These are phyloP conservation scores for Thalassiosira oceanica DNA, from an alignment of 352 stramenopile genomes.

Conservation along the genomic window DNA sequence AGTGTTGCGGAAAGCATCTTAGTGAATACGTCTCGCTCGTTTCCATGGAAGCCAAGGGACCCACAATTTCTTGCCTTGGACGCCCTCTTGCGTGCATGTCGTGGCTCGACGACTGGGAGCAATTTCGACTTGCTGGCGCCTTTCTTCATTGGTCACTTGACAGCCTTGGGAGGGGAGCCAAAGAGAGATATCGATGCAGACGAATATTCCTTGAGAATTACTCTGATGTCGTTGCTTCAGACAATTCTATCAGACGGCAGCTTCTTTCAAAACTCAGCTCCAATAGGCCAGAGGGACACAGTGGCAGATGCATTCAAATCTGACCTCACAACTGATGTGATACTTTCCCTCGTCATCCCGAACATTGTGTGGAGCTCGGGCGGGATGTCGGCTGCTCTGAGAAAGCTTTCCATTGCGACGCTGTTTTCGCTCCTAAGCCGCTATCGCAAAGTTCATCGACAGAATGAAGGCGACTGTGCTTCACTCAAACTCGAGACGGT, in stretches of 20 bases:
- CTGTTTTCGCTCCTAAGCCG: constrained; percentile 41
- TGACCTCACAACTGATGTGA: constrained; percentile 18
- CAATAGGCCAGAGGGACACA: neutral
- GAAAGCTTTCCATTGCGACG: constrained; percentile 33
- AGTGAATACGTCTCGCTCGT: constrained; percentile 4
- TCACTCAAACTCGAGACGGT: constrained; percentile 20
- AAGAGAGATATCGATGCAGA: constrained; percentile 15
- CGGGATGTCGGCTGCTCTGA: constrained; percentile 25
- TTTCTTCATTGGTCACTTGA: constrained; percentile 38
- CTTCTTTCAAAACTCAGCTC: constrained; percentile 1
- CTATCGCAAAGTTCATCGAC: neutral
- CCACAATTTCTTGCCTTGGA: constrained; percentile 20
- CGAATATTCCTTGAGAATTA: constrained; percentile 44
- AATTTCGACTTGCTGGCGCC: constrained; percentile 40
- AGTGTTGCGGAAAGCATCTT: constrained; percentile 15
- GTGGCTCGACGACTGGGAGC: constrained; percentile 20
- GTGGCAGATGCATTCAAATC: neutral
- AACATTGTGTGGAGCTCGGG: constrained; percentile 45
- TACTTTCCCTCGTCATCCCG: constrained; percentile 35
- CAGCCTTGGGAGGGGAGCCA: neutral
- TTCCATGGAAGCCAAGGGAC: constrained; percentile 33
- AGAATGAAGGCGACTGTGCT: neutral
- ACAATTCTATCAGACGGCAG: constrained; percentile 32
- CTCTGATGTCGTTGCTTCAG: constrained; percentile 39
- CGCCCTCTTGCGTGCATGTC: constrained; percentile 19